These are phyloP conservation scores for Kazachstania sp. DNA, from an alignment of 1,139 yeast species.

Conservation along the genomic window DNA sequence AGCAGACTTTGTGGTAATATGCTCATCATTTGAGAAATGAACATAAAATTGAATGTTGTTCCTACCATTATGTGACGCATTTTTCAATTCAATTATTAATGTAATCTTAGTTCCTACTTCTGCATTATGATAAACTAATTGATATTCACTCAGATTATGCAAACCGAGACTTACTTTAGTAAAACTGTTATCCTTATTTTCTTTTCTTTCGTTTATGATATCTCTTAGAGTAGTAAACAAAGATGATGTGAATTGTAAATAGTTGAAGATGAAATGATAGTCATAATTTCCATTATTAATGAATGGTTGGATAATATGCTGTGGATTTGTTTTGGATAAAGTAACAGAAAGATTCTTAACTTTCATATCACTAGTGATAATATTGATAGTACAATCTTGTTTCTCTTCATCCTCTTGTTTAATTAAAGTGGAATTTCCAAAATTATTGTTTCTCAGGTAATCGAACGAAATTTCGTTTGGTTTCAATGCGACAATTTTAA, in stretches of 20 bases:
- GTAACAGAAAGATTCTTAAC: conserved; percentile 27
- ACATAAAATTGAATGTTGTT: conserved; percentile 22
- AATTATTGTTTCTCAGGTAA: conserved; percentile 21
- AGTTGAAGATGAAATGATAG: conserved; percentile 30
- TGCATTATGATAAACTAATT: conserved; percentile 21
- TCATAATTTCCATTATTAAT: conserved; percentile 23
- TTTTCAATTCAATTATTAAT: conserved; percentile 23
- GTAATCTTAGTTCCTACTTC: conserved; percentile 23
- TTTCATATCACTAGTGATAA: conserved; percentile 23
- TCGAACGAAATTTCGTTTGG: conserved; percentile 31
- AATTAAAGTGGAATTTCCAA: not conserved
- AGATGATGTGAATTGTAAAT: conserved; percentile 30
- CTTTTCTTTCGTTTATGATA: conserved; percentile 13
- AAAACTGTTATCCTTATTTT: conserved; percentile 6
- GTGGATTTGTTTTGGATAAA: conserved; percentile 29
- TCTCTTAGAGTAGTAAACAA: conserved; percentile 22
- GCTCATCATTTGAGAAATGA: conserved; percentile 28
- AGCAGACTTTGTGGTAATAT: conserved; percentile 21
- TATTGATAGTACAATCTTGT: conserved; percentile 29
- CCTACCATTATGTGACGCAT: conserved; percentile 21
- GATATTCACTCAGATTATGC: conserved; percentile 28
- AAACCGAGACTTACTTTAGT: conserved; percentile 22
- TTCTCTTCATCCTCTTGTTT: conserved; percentile 10
- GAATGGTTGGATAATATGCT: conserved; percentile 29
- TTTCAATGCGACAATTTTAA: conserved; percentile 26